phyloP scores from a whole-genome alignment of 441 rosid genomes.

The Macaranga tanarius region DNA sequence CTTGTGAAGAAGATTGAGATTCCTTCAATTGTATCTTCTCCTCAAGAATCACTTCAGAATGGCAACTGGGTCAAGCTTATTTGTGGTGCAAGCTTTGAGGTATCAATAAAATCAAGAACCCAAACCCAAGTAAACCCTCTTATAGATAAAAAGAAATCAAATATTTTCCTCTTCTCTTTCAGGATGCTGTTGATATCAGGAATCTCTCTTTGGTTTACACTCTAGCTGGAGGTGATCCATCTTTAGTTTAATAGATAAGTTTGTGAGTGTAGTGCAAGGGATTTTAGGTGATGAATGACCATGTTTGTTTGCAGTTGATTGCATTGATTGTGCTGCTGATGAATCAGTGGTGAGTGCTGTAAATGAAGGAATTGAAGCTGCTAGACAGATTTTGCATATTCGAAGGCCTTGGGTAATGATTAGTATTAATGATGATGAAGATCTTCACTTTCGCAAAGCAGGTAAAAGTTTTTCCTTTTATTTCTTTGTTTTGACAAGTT shows the following conservation, averaged over 20 bases:
- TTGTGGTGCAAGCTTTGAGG: conserved; percentile 75
- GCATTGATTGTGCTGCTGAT: conserved; percentile 73
- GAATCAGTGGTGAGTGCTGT: conserved; percentile 58
- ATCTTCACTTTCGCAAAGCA: conserved; percentile 71
- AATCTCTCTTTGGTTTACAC: conserved; percentile 68
- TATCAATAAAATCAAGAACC: conserved; percentile 13
- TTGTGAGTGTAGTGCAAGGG: not conserved
- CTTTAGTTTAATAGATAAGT: not conserved
- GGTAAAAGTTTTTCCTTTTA: conserved; percentile 29
- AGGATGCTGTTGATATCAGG: conserved; percentile 64
- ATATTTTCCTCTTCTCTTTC: not conserved
- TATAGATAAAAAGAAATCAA: no score
- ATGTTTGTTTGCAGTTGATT: conserved; percentile 45
- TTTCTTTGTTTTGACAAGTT: not conserved
- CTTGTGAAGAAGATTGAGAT: conserved; percentile 33
- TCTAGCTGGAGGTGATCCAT: conserved; percentile 54
- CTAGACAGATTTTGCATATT: conserved; percentile 38
- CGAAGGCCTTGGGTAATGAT: conserved; percentile 71
- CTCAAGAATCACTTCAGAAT: conserved; percentile 43
- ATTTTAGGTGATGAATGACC: conserved; percentile 9
- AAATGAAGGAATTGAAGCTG: conserved; percentile 53
- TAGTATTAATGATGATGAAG: conserved; percentile 61
- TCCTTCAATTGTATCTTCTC: conserved; percentile 43
- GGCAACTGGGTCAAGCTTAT: conserved; percentile 76
- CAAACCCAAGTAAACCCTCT: no score